Evolutionary conservation across 2,329 filamentous ascomycete species (phyloP), one percentile per base, ranked within the genome.

Genomic region (Neonectria sp.): DNA sequence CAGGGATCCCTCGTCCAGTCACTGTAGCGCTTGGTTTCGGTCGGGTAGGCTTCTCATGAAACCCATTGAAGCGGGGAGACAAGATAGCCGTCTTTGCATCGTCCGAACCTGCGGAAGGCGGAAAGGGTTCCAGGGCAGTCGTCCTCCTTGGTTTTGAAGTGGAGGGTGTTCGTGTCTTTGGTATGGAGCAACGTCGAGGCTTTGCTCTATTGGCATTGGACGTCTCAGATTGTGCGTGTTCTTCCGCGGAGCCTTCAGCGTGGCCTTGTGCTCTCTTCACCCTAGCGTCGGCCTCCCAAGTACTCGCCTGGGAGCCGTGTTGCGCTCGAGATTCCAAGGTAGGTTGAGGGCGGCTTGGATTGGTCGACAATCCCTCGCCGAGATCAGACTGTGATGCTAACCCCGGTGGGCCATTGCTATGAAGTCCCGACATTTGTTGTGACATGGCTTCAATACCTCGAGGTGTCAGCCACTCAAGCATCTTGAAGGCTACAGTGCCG

Each of bases 391-490:
- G 25, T 9, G 48, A 21, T n/a, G 70, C 55, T 13, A 57, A 21
- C 5, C 21, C 55, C n/a, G 53, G 17, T 15, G 52, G 29, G 6
- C 27, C 63, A 35, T 52, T 55, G 25, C 24, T 43, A n/a, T 69
- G 57, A 46, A 72, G 52, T 25, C 55, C 56, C 40, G 68, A 71
- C 24, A 79, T 63, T 57, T 81, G 83, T 17, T 82, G 75, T 1
- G 83, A 81, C 79, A 90, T 84, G 11, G 82, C 81, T 24, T 85
- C 83, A 4, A 90, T 76, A n/a, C 84, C 86, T 61, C 84, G 84
- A 0, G 89, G 89, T 2, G 89, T 90, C n/a, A 92, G 80, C 90
- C 90, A 92, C 76, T 92, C 90, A 4, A 92, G 74, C 89, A 92
- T 92, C 73, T 90, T 91, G 78, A 92, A 90, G 12, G 91, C 87